Evolutionary conservation across 768 basidiomycete species (phyloP), one percentile per base, ranked within the genome.

Genomic region (Scleroderma citrinum): DNA sequence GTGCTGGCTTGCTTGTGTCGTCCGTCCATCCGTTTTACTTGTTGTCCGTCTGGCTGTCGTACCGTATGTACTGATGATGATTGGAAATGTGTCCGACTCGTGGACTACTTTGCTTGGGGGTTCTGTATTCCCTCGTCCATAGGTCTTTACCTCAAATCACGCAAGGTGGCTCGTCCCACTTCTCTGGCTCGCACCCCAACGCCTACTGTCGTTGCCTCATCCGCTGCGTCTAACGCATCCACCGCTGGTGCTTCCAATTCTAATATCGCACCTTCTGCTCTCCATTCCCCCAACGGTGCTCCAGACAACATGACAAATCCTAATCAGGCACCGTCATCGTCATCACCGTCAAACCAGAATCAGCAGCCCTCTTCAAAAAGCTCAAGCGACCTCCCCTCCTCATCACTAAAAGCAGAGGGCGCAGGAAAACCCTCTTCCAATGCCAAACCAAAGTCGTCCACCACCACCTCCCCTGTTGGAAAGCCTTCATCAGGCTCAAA

Each of bases 111-210:
- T 59, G 56, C 58, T 59, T 65, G 48, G 57, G 55, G 59, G 53
- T 63, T n/a, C n/a, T n/a, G n/a, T n/a, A n/a, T 62, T 57, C 54
- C 65, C 56, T 64, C 53, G 58, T 49, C 59, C 44, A 35, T 75
- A 90, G 87, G 87, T 58, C 84, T 89, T 63, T 90, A 90, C 75
- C 83, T 84, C 76, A 91, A 88, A 77, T 80, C 83, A 55, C 81
- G 83, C 67, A 80, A 81, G 67, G 83, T 82, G 69, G 79, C 83
- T 59, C 83, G 85, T 52, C 86, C 85, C 49, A 70, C 81, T 44
- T 76, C 77, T 49, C 75, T 84, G 51, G 77, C 71, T 21, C 71
- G 67, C 47, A 58, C 67, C 49, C 68, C 68, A 57, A 68, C 63
- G 32, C 63, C 66, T 53, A 56, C 64, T 38, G 69, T 57, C 47